Evolutionary conservation across 306 rosid genomes (phyloP).

Genomic region (Castanospermum australe): DNA sequence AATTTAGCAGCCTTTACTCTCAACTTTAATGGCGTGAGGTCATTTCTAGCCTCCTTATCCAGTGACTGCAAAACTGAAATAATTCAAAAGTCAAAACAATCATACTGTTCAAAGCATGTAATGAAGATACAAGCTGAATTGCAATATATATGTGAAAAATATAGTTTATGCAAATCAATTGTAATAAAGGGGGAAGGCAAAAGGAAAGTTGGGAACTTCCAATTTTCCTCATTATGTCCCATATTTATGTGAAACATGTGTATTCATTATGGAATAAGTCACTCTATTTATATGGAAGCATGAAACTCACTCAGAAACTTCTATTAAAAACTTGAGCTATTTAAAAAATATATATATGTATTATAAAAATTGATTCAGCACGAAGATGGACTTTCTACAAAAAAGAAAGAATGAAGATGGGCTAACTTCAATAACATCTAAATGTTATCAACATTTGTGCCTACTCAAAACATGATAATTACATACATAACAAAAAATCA

Average conservation of each 20-base stretch:
- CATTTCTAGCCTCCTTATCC: slow-evolving; percentile 79
- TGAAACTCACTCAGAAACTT: no score
- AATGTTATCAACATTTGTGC: background rate
- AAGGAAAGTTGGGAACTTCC: background rate
- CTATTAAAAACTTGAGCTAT: background rate
- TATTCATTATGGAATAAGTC: background rate
- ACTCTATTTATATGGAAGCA: background rate
- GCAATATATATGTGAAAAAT: background rate
- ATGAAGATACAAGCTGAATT: background rate
- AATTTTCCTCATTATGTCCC: background rate
- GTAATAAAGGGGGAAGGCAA: background rate
- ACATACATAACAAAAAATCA: background rate
- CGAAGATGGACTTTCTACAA: no score
- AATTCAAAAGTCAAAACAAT: slow-evolving; percentile 44
- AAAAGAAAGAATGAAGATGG: no score
- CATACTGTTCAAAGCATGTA: slow-evolving; percentile 18
- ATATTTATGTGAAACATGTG: background rate
- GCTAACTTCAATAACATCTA: no score
- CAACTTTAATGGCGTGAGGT: slow-evolving; percentile 83
- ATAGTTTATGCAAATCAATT: background rate
- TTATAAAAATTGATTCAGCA: no score
- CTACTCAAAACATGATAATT: background rate
- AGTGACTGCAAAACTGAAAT: slow-evolving; percentile 94
- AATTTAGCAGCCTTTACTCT: slow-evolving; percentile 95
- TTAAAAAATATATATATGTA: no score